Evolutionary conservation across 2,329 filamentous ascomycete genomes (phyloP), one percentile per base, ranked within the genome.

Genomic region (Colletotrichum echinochloae): DNA sequence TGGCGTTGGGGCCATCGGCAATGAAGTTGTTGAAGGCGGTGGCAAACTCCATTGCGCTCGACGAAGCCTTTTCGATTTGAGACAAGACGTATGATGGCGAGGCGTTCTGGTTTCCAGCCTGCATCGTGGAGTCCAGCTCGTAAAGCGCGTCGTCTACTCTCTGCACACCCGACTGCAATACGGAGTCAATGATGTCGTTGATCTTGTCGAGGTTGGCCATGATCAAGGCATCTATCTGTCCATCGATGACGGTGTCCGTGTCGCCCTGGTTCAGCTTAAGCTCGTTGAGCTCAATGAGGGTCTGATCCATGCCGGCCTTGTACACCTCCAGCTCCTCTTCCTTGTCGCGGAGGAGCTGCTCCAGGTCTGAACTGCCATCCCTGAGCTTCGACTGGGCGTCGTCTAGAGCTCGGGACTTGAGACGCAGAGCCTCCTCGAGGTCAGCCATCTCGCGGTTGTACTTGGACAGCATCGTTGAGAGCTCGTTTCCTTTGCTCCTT

Each of bases 21-120:
- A 99, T 97, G 81, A 97, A 98, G 82, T 97, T 97, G 85, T 98
- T 99, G 87, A 98, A 99, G 0, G 96, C 92, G 0, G 95, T 98
- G 1, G 95, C 96, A 81, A 99, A 99, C 79, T 99, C 96, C 81
- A 97, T 98, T 16, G 96, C 94, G 74, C 91, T 97, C 12, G 94
- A 90, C 9, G 95, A 96, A 0, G 96, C 95, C 84, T 98, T 99
- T 79, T 99, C 96, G 69, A 98, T 95, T 80, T 98, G 95, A 2
- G 95, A 98, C 60, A 99, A 86, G 16, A 99, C 95, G 78, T 97
- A 98, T 1, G 95, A 90, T 18, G 96, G 94, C 49, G 95, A 97
- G 1, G 96, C 96, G 77, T 97, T 99, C 83, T 98, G 96, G 83
- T 99, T 99, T 81, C 96, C 96, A 49, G 95, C 96, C 80, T 98